Percentiles rank a stretch among this genome's conserved stretches.
Evolutionary conservation across 257 asterid species (phyloP).

Genomic region (Przewalskia tangutica): DNA sequence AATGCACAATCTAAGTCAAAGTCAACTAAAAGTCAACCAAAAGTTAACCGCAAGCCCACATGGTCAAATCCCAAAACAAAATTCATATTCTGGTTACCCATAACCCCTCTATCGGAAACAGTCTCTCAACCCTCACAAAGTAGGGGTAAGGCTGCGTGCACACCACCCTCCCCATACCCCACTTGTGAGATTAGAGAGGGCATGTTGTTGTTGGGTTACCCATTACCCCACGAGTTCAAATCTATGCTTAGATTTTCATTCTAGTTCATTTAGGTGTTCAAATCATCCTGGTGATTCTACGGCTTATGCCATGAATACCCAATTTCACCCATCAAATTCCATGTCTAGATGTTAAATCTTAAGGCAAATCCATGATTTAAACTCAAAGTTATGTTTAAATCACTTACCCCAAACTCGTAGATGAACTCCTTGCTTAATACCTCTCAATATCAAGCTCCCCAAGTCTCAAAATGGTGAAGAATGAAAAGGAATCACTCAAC

Average conservation of each 20-base stretch:
- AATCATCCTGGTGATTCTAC: background rate
- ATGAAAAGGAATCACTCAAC: background rate
- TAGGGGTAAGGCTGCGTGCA: too few species aligned
- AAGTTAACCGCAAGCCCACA: background rate
- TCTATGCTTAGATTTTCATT: background rate
- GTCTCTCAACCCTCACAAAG: too few species aligned
- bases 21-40: background rate
- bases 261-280: background rate
- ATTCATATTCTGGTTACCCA: background rate
- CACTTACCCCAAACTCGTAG: background rate
- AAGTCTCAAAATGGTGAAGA: background rate
- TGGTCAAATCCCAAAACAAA: background rate
- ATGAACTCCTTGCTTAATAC: background rate
- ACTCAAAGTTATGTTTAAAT: background rate
- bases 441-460: background rate
- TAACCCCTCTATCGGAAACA: background rate
- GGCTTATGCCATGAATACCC: background rate
- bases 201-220: background rate
- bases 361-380: background rate
- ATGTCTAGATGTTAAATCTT: background rate
- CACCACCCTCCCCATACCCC: too few species aligned
- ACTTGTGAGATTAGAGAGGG: too few species aligned
- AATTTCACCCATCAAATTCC: background rate
- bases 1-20: background rate
- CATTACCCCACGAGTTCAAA: background rate